Base-by-base conservation (phyloP, 2,329 filamentous ascomycete species). In the Colletotrichum australisinense region DNA sequence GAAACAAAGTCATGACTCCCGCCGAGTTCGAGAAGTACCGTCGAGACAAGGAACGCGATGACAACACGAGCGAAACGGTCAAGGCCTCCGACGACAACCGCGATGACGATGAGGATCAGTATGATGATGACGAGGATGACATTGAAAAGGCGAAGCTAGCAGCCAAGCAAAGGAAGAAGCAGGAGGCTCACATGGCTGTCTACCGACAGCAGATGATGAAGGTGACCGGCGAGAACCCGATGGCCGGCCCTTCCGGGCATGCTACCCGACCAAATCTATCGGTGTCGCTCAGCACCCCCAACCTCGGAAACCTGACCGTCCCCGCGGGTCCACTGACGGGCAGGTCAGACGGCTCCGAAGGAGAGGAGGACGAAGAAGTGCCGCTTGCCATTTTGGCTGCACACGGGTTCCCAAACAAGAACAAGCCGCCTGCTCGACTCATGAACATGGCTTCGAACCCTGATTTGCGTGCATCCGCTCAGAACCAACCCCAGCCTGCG, bases 141-240 rank as follows among this genome's bases (percentile, higher is more conserved):
- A 81, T 88, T 0, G 94, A 97, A 78, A 94, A 93, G 79, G 90
- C 91, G 32, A 93, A 88, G 79, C 89, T 94, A 79, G 88, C 93
- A 59, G 91, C 93, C 22, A 93, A 92, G 80, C 94, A 97, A 80
- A 88, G 95, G 75, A 90, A 92, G 78, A 97, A 95, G 86, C 95
- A 98, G 80, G 94, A 97, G 82, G 95, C 95, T 14, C 94, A 97
- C 80, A 92, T 98, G 86, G 89, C 94, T 1, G 93, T 97, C 1
- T 97, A 97, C 81, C 91, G 95, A 71, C 95, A 98, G 81, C 94
- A 97, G 83, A 98, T 97, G 95, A 97, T 96, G 93, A 97, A 97
- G 83, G 93, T 97, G 35, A 97, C 95, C 1, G 95, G 95, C 60
- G 94, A 96, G 77, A 84, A 91, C 81, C 87, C 5, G 82, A 87